Evolutionary conservation across 2,329 filamentous ascomycete genomes (phyloP), one percentile per base, ranked within the genome.

Genomic region (Fusarium tanahbumbuense): DNA sequence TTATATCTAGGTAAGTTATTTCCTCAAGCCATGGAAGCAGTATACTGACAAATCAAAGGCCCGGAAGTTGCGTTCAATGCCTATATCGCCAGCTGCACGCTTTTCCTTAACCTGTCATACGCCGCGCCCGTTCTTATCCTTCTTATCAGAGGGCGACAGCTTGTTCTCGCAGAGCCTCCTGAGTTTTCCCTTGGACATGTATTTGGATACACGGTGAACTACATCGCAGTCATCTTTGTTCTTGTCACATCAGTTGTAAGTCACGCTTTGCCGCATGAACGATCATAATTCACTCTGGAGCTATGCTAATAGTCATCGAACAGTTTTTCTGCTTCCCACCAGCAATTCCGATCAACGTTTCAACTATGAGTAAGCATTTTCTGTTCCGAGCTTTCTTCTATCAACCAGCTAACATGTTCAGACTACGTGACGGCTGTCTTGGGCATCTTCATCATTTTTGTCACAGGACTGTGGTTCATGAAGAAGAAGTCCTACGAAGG

Each of bases 61-160:
- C 83, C 82, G 2, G 78, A 78, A 16, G 83, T 84, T 13, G 83
- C 83, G 1, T 85, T 85, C 50, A 82, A 80, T 54, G 83, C 83
- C 9, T 83, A 84, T 61, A 78, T 83, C 1, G 80, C 83, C 6
- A 81, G 79, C 23, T 82, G 79, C 67, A 84, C 83, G 16, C 80
- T 84, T 15, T 80, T 84, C 46, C 77, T 84, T 3, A 84, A 84
- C 60, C 73, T 85, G 2, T 84, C 83, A 2, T 85, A 84, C 32
- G 81, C 78, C 9, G 75, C 83, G 11, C 83, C 83, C 3, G 76
- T 84, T 22, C 73, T 82, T 2, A 76, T 75, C 9, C 72, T 82
- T 5, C 75, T 82, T 8, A 45, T 81, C 7, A 76, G 81, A 18
- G 81, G 81, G 8, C 76, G 81, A 45, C 59, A 64, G 6, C 47